Conservation (phyloP, 139 green algal genomes). For the Coccomyxa sp. region DNA sequence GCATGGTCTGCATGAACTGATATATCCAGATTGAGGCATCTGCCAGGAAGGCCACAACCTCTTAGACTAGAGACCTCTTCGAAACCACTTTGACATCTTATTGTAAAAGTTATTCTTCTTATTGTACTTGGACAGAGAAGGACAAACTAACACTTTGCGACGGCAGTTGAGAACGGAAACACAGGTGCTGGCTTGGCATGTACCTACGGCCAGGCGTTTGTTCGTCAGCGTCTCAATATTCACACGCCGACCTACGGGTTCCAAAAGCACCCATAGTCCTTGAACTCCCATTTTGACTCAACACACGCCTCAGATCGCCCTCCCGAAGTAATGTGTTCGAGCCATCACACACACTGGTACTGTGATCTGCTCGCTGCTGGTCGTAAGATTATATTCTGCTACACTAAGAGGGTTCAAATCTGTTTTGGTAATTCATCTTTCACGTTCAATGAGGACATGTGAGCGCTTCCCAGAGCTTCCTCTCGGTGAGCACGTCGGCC, state of each 20-base stretch:
- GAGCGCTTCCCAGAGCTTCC: no score
- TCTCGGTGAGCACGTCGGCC: no score
- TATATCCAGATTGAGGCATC: conserved; percentile 96
- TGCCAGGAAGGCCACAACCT: conserved; percentile 28
- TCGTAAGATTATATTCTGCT: no score
- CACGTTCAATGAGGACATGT: no score
- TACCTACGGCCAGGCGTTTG: conserved; percentile 81
- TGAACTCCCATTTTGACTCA: conserved; percentile 65
- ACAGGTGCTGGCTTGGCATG: neutral
- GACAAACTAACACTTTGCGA: neutral
- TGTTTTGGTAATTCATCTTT: no score
- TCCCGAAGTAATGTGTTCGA: no score
- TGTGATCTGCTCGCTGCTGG: no score
- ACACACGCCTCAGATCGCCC: no score
- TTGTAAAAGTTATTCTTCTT: neutral
- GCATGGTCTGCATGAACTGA: conserved; percentile 96
- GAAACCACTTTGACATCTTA: no score
- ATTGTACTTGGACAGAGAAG: neutral
- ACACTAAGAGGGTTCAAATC: no score
- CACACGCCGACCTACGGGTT: conserved; percentile 77
- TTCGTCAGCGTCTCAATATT: conserved; percentile 80
- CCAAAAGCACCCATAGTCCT: conserved; percentile 80
- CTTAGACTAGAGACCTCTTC: no score
- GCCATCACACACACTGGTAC: no score
- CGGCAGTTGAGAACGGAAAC: neutral